Base-by-base conservation (phyloP, 1,139 yeast genomes). In the Candida sp. region DNA sequence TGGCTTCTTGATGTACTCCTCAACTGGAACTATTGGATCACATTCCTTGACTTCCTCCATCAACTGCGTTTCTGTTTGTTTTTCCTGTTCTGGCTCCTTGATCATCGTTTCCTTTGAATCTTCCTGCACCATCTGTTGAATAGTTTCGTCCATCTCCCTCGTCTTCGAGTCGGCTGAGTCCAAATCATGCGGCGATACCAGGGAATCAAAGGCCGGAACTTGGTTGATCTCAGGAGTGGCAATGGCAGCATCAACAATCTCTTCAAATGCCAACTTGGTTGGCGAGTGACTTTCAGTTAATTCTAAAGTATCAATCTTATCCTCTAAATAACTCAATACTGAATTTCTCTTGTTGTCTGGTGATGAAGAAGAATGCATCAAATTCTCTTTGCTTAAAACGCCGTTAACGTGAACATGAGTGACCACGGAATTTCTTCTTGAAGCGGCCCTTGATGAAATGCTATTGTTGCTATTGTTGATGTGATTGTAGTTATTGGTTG, bases 351-450 rank as follows among this genome's bases (percentile, higher is more conserved):
- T 74, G 30, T 71, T 70, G 8, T 51, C 59, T 5, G 58, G 58
- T 3, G 58, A 54, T 22, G 17, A n/a, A 11, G 31, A 37, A 28
- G 48, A 37, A 35, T 44, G 41, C n/a, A 42, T 32, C 22, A 43
- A 33, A 52, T 60, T 63, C 43, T 75, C 80, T 52, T 66, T 70
- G 50, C 79, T 62, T 55, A 77, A 66, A 58, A 75, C 74, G 64
- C 84, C 78, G 66, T 79, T 68, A 62, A 80, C 83, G 70, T 80
- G 67, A 12, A 73, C 69, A 57, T 78, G 77, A 47, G 81, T 72
- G 23, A 77, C 80, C 7, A 72, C 77, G 2, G 81, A 75, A 54
- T 75, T 73, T 49, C 80, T 64, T 59, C 81, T 68, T 33, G 77
- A 49, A 34, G 52, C 48, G 17, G 40, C 46, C 55, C 48, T 56